Conservation (phyloP, 2,329 filamentous ascomycete genomes). For the Trichoderma sp. region DNA sequence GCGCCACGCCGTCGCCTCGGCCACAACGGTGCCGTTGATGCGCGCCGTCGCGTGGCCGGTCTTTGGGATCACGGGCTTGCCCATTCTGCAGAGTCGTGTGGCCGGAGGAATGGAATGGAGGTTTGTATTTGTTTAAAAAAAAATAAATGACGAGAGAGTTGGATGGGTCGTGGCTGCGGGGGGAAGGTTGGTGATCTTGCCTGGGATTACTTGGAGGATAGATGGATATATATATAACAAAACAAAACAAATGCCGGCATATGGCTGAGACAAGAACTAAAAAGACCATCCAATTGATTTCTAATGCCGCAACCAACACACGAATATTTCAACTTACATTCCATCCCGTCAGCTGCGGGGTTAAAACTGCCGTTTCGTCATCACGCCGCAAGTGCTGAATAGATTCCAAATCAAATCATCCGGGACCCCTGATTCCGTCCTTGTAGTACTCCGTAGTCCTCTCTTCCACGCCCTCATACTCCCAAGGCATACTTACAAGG, state of each 20-base stretch:
- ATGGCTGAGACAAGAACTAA: not conserved
- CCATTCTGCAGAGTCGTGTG: not conserved
- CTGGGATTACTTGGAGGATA: not conserved
- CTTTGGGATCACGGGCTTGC: constrained; percentile 18
- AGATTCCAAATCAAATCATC: constrained; percentile 11
- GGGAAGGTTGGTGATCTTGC: not conserved
- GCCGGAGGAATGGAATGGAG: not conserved
- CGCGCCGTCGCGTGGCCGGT: constrained; percentile 41
- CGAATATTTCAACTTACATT: not conserved
- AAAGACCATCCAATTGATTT: not conserved
- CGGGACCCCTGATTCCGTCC: not conserved
- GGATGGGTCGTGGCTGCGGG: not conserved
- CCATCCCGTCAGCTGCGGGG: constrained; percentile 11
- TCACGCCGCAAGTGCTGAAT: not conserved
- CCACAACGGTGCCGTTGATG: constrained; percentile 47
- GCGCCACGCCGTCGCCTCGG: constrained; percentile 48
- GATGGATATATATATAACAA: not conserved
- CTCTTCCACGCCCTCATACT: not conserved
- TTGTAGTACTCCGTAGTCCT: not conserved
- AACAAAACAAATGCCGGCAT: not conserved
- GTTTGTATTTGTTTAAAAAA: not conserved
- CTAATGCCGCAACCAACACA: not conserved
- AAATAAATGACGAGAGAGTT: not conserved
- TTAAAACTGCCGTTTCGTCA: not conserved
- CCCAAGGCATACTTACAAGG: not conserved